A percentile compares a stretch with the other conserved stretches of the same genome.
phyloP scores from a whole-genome alignment of 78 protist genomes.

The Dictyostelium brefeldianum region DNA sequence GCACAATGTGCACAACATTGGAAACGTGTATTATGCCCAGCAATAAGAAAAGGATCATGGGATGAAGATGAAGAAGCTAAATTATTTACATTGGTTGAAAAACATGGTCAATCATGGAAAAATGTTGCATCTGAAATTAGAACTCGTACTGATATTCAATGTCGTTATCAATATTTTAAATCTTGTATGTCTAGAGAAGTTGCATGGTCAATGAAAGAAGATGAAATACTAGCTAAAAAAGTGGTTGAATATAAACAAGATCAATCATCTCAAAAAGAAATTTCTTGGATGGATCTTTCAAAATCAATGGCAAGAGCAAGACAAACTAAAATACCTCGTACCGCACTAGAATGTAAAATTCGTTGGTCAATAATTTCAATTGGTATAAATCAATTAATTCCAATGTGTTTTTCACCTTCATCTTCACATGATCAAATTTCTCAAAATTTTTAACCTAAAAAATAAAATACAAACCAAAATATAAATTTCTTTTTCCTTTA shows the following conservation, averaged over 20 bases:
- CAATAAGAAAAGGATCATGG: slow-evolving; percentile 71
- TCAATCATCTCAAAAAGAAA: background rate
- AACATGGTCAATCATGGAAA: slow-evolving; percentile 77
- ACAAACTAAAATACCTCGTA: slow-evolving; percentile 76
- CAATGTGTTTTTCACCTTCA: too few species aligned
- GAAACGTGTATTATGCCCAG: slow-evolving; percentile 72
- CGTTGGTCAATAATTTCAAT: slow-evolving; percentile 17
- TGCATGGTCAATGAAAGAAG: slow-evolving; percentile 53
- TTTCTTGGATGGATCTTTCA: slow-evolving; percentile 68
- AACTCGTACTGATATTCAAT: slow-evolving; percentile 76
- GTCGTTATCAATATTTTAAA: slow-evolving; percentile 77
- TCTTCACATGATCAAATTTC: background rate
- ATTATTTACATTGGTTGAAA: slow-evolving; percentile 53
- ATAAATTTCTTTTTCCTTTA: too few species aligned
- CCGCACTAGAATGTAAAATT: slow-evolving; percentile 58
- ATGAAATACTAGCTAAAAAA: slow-evolving; percentile 51
- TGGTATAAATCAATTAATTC: background rate
- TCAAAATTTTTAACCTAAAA: background rate
- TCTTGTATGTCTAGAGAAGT: slow-evolving; percentile 73
- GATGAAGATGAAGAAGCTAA: slow-evolving; percentile 69
- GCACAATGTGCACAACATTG: slow-evolving; percentile 82
- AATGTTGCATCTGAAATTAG: slow-evolving; percentile 66
- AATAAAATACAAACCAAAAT: too few species aligned
- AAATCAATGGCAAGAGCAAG: slow-evolving; percentile 75
- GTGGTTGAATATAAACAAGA: slow-evolving; percentile 42